Evolutionary conservation across 768 basidiomycete genomes (phyloP).

Genomic region (Lactarius hengduanensis): DNA sequence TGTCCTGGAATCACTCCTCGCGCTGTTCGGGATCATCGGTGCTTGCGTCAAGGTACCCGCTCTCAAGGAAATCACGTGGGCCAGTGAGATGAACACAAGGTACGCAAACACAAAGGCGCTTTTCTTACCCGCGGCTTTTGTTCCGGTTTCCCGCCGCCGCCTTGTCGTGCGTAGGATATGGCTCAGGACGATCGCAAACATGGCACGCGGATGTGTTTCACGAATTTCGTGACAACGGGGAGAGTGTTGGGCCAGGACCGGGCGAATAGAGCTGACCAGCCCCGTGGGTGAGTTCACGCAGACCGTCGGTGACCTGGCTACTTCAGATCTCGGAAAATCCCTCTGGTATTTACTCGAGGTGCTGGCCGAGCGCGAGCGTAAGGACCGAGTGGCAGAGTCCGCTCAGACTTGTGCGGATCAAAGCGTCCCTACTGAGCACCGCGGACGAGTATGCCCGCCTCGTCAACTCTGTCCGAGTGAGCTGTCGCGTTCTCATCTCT

Average conservation of each 20-base stretch:
- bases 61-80: conserved; percentile 83
- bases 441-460: conserved; percentile 94
- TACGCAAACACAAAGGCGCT: conserved; percentile 37
- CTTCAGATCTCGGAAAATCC: conserved; percentile 72
- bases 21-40: conserved; percentile 69
- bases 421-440: conserved; percentile 76
- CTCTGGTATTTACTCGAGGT: conserved; percentile 67
- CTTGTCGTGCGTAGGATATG: conserved; percentile 7
- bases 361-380: conserved; percentile 73
- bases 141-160: neutral
- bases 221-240: conserved; percentile 27
- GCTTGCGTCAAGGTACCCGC: conserved; percentile 66
- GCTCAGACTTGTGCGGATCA: conserved; percentile 79
- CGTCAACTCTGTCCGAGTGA: conserved; percentile 79
- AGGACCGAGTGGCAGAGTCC: conserved; percentile 69
- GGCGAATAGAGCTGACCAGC: conserved; percentile 56
- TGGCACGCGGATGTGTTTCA: conserved; percentile 28
- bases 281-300: conserved; percentile 80
- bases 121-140: neutral
- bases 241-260: conserved; percentile 17
- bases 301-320: conserved; percentile 63
- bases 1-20: conserved; percentile 60
- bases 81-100: conserved; percentile 85
- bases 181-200: conserved; percentile 26
- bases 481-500: neutral